Evolutionary conservation across 2,329 filamentous ascomycete genomes (phyloP), one percentile per base, ranked within the genome.

Genomic region (Falciphora oryzae): DNA sequence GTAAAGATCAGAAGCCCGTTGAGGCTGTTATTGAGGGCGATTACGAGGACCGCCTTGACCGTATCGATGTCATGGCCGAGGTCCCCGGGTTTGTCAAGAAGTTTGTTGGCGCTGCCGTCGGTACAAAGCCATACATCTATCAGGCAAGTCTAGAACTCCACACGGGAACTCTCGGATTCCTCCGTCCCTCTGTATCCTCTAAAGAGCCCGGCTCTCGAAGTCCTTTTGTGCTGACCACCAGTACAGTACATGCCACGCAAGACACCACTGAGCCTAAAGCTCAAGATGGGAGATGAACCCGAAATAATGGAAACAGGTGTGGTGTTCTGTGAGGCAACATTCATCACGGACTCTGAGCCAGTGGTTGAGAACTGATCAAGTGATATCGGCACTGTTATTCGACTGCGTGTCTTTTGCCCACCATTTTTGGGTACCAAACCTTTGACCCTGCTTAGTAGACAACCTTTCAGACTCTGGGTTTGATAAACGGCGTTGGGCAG

Each of bases 61-160:
- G 90, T 68, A 88, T 99, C 68, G 95, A 99, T 78, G 89, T 99
- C 71, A 96, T 99, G 92, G 92, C 91, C 29, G 93, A 99, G 77
- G 90, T 99, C 50, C 95, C 95, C 3, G 92, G 90, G 35, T 96
- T 99, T 72, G 89, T 99, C 76, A 99, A 99, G 85, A 88, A 88
- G 71, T 92, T 99, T 74, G 93, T 96, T 31, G 91, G 91, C 58
- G 89, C 86, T 68, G 92, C 94, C 16, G 92, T 89, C 4, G 95
- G 95, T 67, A 96, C 95, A 32, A 95, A 93, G 81, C 95, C 95
- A 6, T 99, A 97, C 77, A 98, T 99, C 71, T 99, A 97, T 79
- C 95, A 96, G 84, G 92, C 93, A 77, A 69, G 83, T 75, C 31
- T 22, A 53, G 44, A 25, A 2, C 22, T 4, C 44, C 8, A 53